Conservation (phyloP, 2,329 filamentous ascomycete genomes). For the Pyrenophora graminea region DNA sequence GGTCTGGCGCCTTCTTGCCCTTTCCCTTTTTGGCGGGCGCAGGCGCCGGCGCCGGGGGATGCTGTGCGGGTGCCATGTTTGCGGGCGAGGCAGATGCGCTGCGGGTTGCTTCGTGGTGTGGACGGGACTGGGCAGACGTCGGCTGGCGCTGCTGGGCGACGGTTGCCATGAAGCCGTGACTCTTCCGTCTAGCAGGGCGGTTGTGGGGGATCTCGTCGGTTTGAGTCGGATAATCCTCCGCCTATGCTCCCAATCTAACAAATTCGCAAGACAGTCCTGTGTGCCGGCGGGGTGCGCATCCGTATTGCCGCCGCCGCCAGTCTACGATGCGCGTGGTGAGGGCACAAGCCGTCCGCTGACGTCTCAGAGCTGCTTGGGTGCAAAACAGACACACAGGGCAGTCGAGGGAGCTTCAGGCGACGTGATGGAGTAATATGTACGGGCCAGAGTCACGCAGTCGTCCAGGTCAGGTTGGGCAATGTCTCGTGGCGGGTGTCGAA, state of each 20-base stretch:
- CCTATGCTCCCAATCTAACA: slow-evolving; percentile 9
- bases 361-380: slow-evolving; percentile 31
- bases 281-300: slow-evolving; percentile 23
- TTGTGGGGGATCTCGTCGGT: slow-evolving; percentile 19
- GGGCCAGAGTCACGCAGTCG: slow-evolving; percentile 10
- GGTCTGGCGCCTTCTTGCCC: slow-evolving; percentile 81
- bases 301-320: slow-evolving; percentile 16
- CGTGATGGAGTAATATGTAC: slow-evolving; percentile 3
- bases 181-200: slow-evolving; percentile 17
- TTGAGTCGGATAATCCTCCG: slow-evolving; percentile 13
- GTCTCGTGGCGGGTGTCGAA: slow-evolving; percentile 17
- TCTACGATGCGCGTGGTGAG: slow-evolving; percentile 22
- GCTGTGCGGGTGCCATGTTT: slow-evolving; percentile 51
- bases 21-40: slow-evolving; percentile 75
- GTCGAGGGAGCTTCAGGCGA: slow-evolving; percentile 10
- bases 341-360: slow-evolving; percentile 27
- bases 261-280: slow-evolving; percentile 5
- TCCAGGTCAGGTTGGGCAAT: slow-evolving; percentile 10
- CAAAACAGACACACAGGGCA: slow-evolving; percentile 8
- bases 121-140: slow-evolving; percentile 34
- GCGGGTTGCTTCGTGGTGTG: slow-evolving; percentile 49
- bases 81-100: slow-evolving; percentile 47
- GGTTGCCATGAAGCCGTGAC: slow-evolving; percentile 41
- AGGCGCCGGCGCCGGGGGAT: slow-evolving; percentile 57
- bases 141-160: slow-evolving; percentile 44